Base-by-base conservation (phyloP, 2,329 filamentous ascomycete species). In the Aspergillus pseudoterreus region DNA sequence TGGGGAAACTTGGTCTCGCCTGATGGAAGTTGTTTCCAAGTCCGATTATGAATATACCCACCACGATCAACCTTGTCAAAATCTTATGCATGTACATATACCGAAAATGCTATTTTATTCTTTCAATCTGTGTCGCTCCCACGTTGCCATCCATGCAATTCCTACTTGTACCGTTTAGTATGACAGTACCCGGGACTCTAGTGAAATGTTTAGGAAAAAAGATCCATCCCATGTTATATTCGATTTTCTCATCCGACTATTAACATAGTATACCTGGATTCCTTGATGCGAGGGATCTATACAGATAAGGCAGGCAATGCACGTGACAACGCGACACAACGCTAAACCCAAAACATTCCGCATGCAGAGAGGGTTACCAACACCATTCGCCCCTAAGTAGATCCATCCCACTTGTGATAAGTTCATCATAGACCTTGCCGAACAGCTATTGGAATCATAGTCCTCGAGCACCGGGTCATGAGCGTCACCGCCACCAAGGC, bases 21-120 rank as follows among this genome's bases (percentile, higher is more conserved):
- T 27, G 24, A 27, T 27, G 24, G 24, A 27, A 27, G 9, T 9
- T 27, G 35, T 11, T 15, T 5, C 39, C 39, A 24, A 43, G 6
- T 10, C 24, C 24, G 24, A 27, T 27, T 8, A 21, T 39, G 27
- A 32, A 17, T 50, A 50, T 50, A 50, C 48, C 48, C 48, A 38
- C 12, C 43, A 33, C 5, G n/a, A 11, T 11, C 27, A 30, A 4
- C n/a, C 12, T n/a, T 1, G 4, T 30, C 27, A 32, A 27, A 27
- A 27, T 27, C 11, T 12, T 12, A 45, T 19, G 14, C n/a, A 32
- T 45, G 43, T 45, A 45, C 19, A 45, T 45, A 45, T 39, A 30
- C 27, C 10, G 27, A 30, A 3, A 30, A 30, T 30, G 9, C 9
- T 30, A 30, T 30, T 30, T 9, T 30, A 11, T 30, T 30, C 9